Conservation (phyloP, 2,329 filamentous ascomycete genomes). For the Fusarium gaditjirri region DNA sequence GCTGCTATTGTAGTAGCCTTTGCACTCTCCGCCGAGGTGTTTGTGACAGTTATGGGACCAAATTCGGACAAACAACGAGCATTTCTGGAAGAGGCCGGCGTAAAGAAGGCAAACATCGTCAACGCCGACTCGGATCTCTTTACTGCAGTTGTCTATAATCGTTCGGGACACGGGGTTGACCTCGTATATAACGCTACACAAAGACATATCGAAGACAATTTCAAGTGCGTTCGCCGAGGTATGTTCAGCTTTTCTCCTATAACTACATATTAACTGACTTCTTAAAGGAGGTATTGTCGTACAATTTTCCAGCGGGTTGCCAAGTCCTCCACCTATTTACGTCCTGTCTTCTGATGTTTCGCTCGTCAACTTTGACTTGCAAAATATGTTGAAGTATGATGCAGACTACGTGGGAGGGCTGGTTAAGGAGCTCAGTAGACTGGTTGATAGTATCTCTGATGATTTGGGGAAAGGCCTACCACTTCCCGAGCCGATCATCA, state of each 20-base stretch:
- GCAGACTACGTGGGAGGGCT: constrained; percentile 46
- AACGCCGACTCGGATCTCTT: constrained; percentile 50
- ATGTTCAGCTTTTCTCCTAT: constrained; percentile 35
- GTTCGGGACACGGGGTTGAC: constrained; percentile 53
- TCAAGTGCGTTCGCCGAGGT: constrained; percentile 52
- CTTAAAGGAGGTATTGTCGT: constrained; percentile 48
- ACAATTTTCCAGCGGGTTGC: constrained; percentile 45
- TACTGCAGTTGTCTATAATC: constrained; percentile 45
- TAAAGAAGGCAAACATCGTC: constrained; percentile 54
- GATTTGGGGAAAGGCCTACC: background rate
- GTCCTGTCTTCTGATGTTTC: constrained; percentile 38
- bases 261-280: constrained; percentile 9
- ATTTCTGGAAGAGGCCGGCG: constrained; percentile 48
- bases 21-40: constrained; percentile 53
- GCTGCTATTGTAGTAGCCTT: constrained; percentile 56
- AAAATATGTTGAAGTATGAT: constrained; percentile 48
- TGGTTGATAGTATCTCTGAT: constrained; percentile 4
- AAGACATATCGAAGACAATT: constrained; percentile 46
- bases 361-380: constrained; percentile 49
- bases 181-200: constrained; percentile 60
- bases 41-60: constrained; percentile 52
- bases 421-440: constrained; percentile 31
- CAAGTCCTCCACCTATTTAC: constrained; percentile 24
- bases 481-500: background rate
- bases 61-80: constrained; percentile 49